Base-by-base conservation (phyloP, 2,329 filamentous ascomycete species). In the Epichloe bromicola region DNA sequence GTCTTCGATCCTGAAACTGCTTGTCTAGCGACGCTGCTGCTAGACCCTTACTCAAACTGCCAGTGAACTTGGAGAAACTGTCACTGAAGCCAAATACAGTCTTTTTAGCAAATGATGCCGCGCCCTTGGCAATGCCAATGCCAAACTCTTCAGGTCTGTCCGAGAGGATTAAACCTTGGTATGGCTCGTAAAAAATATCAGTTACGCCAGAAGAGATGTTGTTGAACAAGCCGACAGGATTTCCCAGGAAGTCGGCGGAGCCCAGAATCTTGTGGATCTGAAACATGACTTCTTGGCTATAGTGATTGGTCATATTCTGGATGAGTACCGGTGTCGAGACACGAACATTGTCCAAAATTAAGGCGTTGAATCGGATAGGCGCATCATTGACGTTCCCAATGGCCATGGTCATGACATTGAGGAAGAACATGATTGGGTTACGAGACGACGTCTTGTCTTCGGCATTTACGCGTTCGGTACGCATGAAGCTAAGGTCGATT, bases 301-400 rank as follows among this genome's bases (percentile, higher is more conserved):
- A 98, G 70, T 98, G 93, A 58, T 85, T 94, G 46, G 87, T 85
- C 50, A 98, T 81, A 63, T 90, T 95, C 64, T 86, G 84, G 20
- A 89, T 78, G 43, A 98, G 74, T 1, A 95, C 82, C 5, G 84
- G 82, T 7, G 89, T 83, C 0, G 93, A 95, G 5, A 98, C 86
- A 30, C 93, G 82, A 43, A 93, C 90, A 60, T 98, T 98, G 67
- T 98, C 93, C 23, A 98, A 72, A 72, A 98, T 86, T 23, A 98
- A 73, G 1, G 93, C 88, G 56, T 97, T 98, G 64, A 98, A 82
- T 46, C 88, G 83, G 49, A 98, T 83, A 0, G 93, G 94, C 6
- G 93, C 93, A 67, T 98, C 94, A 61, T 98, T 98, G 73, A 98
- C 88, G 61, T 98, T 98, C 56, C 93, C 93, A 61, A 98, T 93